Conservation (phyloP, 2,329 filamentous ascomycete genomes). For the Raffaelea deltoideospora region DNA sequence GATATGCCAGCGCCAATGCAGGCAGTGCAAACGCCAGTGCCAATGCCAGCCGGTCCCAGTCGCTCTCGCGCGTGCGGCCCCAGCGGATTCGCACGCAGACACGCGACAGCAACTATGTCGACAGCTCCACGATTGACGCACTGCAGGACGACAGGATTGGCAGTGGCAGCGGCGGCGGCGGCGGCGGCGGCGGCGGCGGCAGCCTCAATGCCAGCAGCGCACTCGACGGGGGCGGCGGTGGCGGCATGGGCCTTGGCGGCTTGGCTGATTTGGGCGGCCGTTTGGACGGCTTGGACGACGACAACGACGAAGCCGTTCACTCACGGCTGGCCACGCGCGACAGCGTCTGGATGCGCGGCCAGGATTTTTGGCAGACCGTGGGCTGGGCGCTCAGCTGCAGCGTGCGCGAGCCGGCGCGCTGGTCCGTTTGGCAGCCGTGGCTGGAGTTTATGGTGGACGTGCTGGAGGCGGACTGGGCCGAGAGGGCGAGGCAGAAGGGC, state of each 20-base stretch:
- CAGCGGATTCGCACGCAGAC: constrained; percentile 9
- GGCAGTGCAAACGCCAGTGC: background rate
- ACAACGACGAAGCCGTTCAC: constrained; percentile 33
- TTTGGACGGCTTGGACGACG: too few species aligned
- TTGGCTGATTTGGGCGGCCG: too few species aligned
- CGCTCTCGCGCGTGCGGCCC: constrained; percentile 6
- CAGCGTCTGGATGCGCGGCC: constrained; percentile 59
- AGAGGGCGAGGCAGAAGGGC: constrained; percentile 35
- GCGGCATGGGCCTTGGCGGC: constrained; percentile 15
- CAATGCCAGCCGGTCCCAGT: background rate
- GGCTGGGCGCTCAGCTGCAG: constrained; percentile 95
- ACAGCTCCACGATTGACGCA: constrained; percentile 4
- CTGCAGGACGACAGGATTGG: constrained; percentile 1
- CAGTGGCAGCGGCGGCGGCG: background rate
- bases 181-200: background rate
- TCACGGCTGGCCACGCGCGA: constrained; percentile 46
- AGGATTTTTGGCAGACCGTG: constrained; percentile 77
- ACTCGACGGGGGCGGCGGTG: background rate
- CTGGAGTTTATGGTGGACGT: constrained; percentile 66
- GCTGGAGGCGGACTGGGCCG: constrained; percentile 54
- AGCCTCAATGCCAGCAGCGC: background rate
- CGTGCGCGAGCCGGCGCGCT: constrained; percentile 53
- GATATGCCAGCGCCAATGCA: background rate
- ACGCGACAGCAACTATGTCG: constrained; percentile 5
- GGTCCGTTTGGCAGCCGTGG: constrained; percentile 72